Base-by-base conservation (phyloP, 306 rosid genomes). In the Dalbergia cochinchinensis region DNA sequence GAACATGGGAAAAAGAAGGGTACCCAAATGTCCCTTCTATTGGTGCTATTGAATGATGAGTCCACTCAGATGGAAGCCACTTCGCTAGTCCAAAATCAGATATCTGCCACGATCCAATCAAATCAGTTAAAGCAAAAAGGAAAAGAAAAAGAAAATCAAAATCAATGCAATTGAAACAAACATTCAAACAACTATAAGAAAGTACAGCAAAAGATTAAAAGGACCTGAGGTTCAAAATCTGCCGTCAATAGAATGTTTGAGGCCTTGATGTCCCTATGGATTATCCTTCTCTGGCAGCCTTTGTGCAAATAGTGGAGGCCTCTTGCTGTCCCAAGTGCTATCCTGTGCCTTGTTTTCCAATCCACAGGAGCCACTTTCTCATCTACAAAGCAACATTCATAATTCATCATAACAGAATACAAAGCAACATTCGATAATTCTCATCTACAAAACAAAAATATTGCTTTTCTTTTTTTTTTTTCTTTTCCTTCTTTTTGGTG, bases 1-100 rank as follows among this genome's bases (percentile, higher is more conserved):
- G 57, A 51, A 22, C 2, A 4, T 37, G 18, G 78, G 73, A 72
- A 37, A 26, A 37, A 37, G 41, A 69, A 76, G 4, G 71, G 70
- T 90, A 89, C 96, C 97, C 99, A 90, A 93, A 93, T 86, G 98
- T 94, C 12, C 98, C 99, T 87, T 95, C 99, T 69, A 93, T 95
- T 34, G 99, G 99, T 76, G 90, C 96, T 59, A 95, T 95, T 74
- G 99, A 95, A 76, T 95, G 98, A 80, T 95, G 99, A 82, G 93
- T 88, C 99, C 97, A 93, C 58, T 95, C 93, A 51, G 92, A 91
- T 59, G 99, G 99, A 54, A 95, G 98, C 99, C 99, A 95, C 69
- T 93, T 95, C n/a, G 98, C 98, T 42, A 95, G 83, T 68, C 99
- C 99, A 83, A 95, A 95, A 91, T 95, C 99, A 41, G 98, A 95